Evolutionary conservation across 2,329 filamentous ascomycete genomes (phyloP).

Genomic region (Fusarium guadeloupense): DNA sequence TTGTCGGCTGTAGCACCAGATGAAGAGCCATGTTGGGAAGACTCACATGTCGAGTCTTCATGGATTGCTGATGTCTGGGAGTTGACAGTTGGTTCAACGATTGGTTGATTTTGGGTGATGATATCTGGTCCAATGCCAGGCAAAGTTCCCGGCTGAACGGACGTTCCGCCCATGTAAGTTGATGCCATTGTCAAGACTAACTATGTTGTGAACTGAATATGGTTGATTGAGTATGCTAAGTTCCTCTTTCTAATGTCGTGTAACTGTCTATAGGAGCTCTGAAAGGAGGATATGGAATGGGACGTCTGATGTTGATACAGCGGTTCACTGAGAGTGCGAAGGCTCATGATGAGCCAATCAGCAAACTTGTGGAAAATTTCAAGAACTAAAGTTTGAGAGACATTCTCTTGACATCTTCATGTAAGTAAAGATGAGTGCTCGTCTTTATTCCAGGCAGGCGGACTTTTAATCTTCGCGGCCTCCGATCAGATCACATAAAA

Average conservation of each 20-base stretch:
- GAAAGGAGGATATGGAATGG: too few species aligned
- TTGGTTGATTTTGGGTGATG: not conserved
- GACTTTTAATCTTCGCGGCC: not conserved
- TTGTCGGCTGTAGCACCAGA: not conserved
- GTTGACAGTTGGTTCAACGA: not conserved
- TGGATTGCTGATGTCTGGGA: not conserved
- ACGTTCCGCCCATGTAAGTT: not conserved
- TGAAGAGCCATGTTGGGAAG: not conserved
- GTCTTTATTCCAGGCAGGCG: not conserved
- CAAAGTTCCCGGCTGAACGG: not conserved
- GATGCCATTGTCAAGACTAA: slow-evolving; percentile 3
- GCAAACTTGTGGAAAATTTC: too few species aligned
- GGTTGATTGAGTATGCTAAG: not conserved
- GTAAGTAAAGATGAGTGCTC: too few species aligned
- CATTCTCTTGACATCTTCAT: not conserved
- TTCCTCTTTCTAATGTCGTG: too few species aligned
- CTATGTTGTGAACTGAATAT: not conserved
- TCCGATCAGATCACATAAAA: not conserved
- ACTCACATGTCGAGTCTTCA: slow-evolving; percentile 1
- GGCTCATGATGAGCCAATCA: not conserved
- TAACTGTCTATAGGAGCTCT: too few species aligned
- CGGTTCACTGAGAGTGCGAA: not conserved
- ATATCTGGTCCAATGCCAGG: not conserved
- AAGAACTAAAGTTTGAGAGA: too few species aligned
- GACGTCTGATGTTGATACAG: too few species aligned